Evolutionary conservation across 352 stramenopile genomes (phyloP).

Genomic region (Pythium pyrilobum): DNA sequence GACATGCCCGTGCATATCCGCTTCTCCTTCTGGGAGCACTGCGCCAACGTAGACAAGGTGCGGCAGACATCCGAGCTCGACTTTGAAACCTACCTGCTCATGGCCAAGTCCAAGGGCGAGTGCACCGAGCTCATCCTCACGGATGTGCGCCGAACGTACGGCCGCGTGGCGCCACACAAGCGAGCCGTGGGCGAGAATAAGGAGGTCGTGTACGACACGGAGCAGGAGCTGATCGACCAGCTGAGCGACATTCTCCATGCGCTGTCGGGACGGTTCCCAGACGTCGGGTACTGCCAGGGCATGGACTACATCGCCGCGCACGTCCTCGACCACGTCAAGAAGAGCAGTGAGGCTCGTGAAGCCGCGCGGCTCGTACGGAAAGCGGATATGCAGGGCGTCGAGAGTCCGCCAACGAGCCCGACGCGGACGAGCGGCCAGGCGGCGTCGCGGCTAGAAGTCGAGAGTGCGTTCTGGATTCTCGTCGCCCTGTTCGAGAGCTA

Average conservation of each 20-base stretch:
- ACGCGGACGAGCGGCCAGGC: constrained; percentile 21
- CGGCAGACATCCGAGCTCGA: constrained; percentile 58
- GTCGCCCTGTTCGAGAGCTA: constrained; percentile 81
- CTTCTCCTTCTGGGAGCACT: constrained; percentile 76
- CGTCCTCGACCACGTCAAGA: constrained; percentile 79
- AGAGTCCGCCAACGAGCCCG: constrained; percentile 25
- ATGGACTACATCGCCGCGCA: constrained; percentile 87
- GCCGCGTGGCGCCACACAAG: constrained; percentile 75
- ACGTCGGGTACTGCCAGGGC: constrained; percentile 84
- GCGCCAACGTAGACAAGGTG: constrained; percentile 30
- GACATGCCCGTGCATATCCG: constrained; percentile 45
- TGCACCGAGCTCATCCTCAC: constrained; percentile 78
- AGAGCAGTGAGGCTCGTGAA: constrained; percentile 40
- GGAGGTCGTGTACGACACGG: constrained; percentile 39
- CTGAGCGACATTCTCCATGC: constrained; percentile 79
- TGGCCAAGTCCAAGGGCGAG: constrained; percentile 81
- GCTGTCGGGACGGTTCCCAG: constrained; percentile 67
- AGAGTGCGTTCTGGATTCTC: constrained; percentile 77
- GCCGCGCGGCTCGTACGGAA: constrained; percentile 4
- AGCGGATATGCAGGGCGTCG: neutral
- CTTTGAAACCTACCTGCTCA: constrained; percentile 82
- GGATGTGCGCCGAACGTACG: constrained; percentile 81
- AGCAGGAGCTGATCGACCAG: constrained; percentile 71
- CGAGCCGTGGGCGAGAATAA: constrained; percentile 48
- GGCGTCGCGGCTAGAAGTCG: constrained; percentile 46